Conservation (phyloP, 1,139 yeast genomes). For the Debaryomyces fabryi region DNA sequence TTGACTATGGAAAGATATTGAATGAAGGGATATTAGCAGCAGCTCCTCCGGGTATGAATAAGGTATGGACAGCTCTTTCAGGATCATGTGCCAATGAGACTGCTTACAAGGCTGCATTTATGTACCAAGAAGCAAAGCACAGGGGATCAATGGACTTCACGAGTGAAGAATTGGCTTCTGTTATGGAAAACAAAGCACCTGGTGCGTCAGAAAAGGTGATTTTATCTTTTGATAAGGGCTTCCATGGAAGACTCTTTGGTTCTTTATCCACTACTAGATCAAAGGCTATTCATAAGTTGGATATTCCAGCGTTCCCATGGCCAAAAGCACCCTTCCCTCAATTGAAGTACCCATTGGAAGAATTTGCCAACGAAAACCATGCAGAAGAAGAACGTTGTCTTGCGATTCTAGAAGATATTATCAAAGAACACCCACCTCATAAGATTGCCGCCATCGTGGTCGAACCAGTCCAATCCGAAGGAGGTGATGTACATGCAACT, state of each 20-base stretch:
- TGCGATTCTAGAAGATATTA: constrained; percentile 54
- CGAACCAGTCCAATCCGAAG: constrained; percentile 77
- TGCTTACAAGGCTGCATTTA: constrained; percentile 77
- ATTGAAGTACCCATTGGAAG: constrained; percentile 65
- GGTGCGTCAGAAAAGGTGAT: constrained; percentile 72
- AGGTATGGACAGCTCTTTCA: constrained; percentile 70
- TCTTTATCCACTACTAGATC: constrained; percentile 74
- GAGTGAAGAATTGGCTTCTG: constrained; percentile 56
- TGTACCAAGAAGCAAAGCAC: constrained; percentile 64
- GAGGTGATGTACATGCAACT: constrained; percentile 74
- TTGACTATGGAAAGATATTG: constrained; percentile 53
- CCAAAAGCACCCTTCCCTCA: constrained; percentile 75
- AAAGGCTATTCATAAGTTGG: constrained; percentile 74
- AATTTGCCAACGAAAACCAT: constrained; percentile 52
- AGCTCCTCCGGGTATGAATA: constrained; percentile 68
- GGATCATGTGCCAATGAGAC: constrained; percentile 81
- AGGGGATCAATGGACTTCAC: constrained; percentile 60
- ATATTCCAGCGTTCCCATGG: constrained; percentile 77
- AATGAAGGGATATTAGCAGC: constrained; percentile 60
- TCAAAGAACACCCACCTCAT: constrained; percentile 49
- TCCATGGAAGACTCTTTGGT: constrained; percentile 78
- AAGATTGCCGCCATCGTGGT: constrained; percentile 67
- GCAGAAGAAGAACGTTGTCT: constrained; percentile 66
- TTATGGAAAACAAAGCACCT: constrained; percentile 68
- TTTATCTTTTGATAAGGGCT: constrained; percentile 67